Conservation (phyloP, 805 yeast species). For the Starmerella powellii region DNA sequence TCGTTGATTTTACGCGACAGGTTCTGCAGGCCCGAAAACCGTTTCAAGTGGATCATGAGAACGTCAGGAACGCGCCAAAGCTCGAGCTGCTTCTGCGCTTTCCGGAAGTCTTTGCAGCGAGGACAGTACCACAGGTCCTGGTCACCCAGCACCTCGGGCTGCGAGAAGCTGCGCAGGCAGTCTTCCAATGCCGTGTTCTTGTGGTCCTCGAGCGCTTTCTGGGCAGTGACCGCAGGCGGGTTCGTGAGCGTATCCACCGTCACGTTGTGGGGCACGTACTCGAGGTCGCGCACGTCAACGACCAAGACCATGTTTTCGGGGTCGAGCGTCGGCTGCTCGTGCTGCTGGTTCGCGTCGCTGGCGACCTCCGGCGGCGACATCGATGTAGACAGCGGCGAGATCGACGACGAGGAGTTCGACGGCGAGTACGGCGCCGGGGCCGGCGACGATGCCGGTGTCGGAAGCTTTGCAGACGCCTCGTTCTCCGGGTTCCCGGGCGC, state of each 20-base stretch:
- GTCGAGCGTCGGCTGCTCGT: not conserved
- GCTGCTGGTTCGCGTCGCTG: not conserved
- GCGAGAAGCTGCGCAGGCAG: conserved; percentile 62
- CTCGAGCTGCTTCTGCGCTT: conserved; percentile 82
- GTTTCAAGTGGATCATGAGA: conserved; percentile 73
- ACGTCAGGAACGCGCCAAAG: conserved; percentile 92
- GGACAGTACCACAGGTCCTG: conserved; percentile 94
- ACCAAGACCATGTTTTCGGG: conserved; percentile 11
- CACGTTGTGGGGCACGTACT: not conserved
- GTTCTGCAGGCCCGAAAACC: conserved; percentile 74
- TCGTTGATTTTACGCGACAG: conserved; percentile 83
- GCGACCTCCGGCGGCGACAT: conserved; percentile 1
- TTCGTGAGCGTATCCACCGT: conserved; percentile 7
- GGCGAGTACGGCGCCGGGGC: not conserved
- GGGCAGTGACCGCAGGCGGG: conserved; percentile 13
- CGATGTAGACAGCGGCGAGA: conserved; percentile 3
- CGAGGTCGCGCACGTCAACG: conserved; percentile 10
- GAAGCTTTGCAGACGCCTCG: not conserved
- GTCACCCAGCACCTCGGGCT: conserved; percentile 73
- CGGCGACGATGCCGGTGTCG: conserved; percentile 7
- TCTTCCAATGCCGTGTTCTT: conserved; percentile 49
- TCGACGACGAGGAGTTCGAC: not conserved
- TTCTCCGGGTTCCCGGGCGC: not conserved
- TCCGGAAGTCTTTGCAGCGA: conserved; percentile 71
- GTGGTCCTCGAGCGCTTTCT: conserved; percentile 23